These are phyloP conservation scores for Rhodotorula kratochvilovae DNA, from an alignment of 768 basidiomycete species.

Conservation along the genomic window DNA sequence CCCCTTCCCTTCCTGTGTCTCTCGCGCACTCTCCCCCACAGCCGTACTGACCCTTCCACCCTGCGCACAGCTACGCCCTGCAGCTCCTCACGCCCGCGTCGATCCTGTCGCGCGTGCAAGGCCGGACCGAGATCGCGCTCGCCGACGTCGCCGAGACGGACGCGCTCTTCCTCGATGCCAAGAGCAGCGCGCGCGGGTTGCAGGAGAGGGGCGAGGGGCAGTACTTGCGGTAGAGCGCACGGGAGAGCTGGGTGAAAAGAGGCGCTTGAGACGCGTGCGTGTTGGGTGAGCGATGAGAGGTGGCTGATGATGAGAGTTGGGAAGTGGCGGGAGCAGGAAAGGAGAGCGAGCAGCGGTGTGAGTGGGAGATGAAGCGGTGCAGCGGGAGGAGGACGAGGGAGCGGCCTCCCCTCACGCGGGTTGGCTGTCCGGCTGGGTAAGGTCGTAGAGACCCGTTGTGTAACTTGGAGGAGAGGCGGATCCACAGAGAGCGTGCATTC, in stretches of 20 bases:
- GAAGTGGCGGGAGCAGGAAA: too few species aligned
- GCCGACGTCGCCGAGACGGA: conserved; percentile 92
- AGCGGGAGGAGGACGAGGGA: too few species aligned
- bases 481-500: too few species aligned
- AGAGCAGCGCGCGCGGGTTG: conserved; percentile 27
- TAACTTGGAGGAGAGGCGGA: too few species aligned
- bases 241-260: not conserved
- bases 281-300: too few species aligned
- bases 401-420: too few species aligned
- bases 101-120: conserved; percentile 72
- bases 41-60: not conserved
- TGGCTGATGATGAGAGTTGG: too few species aligned
- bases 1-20: not conserved
- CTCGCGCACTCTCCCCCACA: not conserved
- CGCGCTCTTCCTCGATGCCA: conserved; percentile 86
- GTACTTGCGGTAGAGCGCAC: conserved; percentile 27
- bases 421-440: too few species aligned
- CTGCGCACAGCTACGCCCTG: conserved; percentile 65
- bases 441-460: too few species aligned
- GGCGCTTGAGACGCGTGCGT: not conserved
- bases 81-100: conserved; percentile 87
- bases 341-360: too few species aligned
- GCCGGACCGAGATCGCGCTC: conserved; percentile 71
- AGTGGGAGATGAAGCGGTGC: too few species aligned
- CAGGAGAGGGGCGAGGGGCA: conserved; percentile 26